Percentiles rank a stretch among this genome's conserved stretches.
phyloP scores from a whole-genome alignment of 768 basidiomycete species.

The Phanerodontia chrysosporium region DNA sequence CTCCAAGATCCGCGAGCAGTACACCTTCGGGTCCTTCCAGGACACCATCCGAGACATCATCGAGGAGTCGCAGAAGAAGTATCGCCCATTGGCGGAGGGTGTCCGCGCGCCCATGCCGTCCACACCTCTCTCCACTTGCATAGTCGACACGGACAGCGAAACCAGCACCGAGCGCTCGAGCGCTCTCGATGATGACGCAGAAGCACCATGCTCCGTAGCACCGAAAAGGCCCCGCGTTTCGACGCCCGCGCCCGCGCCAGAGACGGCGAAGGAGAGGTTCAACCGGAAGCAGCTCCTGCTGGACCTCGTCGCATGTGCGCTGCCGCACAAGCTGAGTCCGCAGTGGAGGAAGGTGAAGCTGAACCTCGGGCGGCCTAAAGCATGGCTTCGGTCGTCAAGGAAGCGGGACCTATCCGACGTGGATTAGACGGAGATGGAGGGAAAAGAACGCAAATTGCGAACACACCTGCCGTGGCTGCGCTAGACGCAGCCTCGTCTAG shows the following conservation, averaged over 20 bases:
- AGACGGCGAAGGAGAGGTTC: not conserved
- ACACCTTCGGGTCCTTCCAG: not conserved
- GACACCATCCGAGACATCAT: not conserved
- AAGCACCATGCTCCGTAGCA: not conserved
- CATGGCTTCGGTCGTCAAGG: not conserved
- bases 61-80: conserved; percentile 1
- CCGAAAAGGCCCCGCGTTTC: not conserved
- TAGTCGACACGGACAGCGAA: not conserved
- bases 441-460: not conserved
- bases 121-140: not conserved
- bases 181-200: not conserved
- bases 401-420: not conserved
- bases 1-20: not conserved
- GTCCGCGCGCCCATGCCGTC: not conserved
- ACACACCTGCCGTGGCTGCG: not conserved
- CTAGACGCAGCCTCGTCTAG: not conserved
- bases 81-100: not conserved
- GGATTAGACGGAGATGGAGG: not conserved
- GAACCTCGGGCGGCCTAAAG: not conserved
- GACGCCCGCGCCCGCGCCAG: not conserved
- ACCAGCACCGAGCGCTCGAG: not conserved
- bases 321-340: not conserved
- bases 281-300: not conserved
- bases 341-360: not conserved
- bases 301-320: not conserved